Evolutionary conservation across 345 rosid genomes (phyloP), one percentile per base, ranked within the genome.

Genomic region (Garcia nutans): DNA sequence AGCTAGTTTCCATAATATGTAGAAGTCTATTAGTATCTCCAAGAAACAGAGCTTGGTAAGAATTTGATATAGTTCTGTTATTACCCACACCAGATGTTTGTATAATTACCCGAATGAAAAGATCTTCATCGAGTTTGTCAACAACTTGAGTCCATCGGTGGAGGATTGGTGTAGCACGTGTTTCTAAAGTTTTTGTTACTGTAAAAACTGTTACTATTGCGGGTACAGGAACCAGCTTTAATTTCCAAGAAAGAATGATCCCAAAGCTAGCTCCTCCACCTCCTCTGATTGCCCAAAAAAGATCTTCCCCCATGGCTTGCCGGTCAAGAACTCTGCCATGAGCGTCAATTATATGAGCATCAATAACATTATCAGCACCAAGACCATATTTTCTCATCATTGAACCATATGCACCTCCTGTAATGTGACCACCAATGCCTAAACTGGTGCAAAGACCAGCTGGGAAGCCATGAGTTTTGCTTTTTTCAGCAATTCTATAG

Each of bases 351-450:
- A 73, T 50, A 11, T 61, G 62, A 50, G 77, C 81, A 68, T 78
- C 81, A 13, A 73, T 24, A 0, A 50, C 73, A 49, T 78, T 78
- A 31, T 78, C 77, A 1, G 72, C 76, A 7, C 61, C 67, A 0
- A 78, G 77, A 8, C 81, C 81, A 22, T 67, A 78, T 33, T 78
- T 78, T 45, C 81, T 72, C 72, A 78, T 66, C 81, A 78, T 66
- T 19, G 60, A 57, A 3, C 81, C 81, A 41, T 78, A 78, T 0
- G 68, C 81, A 2, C 81, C 81, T 6, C 81, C 81, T 6, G 73
- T 73, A 17, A 78, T 65, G 60, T 78, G 81, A 15, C 81, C 81
- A 1, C 77, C 77, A 7, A 60, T 60, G 42, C 77, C 81, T 17
- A 78, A 47, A 58, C 68, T 73, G 23, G 68, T 7, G 45, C 81